phyloP scores from a whole-genome alignment of 2,329 filamentous ascomycete genomes.

The Neoscytalidium dimidiatum region DNA sequence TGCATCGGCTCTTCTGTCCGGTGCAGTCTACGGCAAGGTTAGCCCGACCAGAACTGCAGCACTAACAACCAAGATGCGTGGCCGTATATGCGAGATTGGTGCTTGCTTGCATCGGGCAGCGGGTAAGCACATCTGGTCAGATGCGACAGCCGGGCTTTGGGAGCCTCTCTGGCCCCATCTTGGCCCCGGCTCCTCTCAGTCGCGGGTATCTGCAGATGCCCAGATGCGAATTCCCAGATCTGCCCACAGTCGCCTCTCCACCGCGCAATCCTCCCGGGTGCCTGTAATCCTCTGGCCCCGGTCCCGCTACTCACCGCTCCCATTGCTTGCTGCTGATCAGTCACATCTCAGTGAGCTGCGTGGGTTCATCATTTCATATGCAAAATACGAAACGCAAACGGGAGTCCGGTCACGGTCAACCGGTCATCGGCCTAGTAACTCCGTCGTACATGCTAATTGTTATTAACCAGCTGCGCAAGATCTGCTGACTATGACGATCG shows the following conservation, averaged over 20 bases:
- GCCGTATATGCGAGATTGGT: background rate
- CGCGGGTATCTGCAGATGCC: slow-evolving; percentile 12
- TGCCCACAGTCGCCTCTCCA: background rate
- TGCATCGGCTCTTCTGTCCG: slow-evolving; percentile 10
- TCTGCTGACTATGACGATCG: background rate
- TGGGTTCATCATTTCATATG: background rate
- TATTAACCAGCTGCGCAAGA: background rate
- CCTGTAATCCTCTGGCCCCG: background rate
- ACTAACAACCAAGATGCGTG: background rate
- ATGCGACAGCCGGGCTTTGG: background rate
- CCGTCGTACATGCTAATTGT: background rate
- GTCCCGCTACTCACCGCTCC: slow-evolving; percentile 10
- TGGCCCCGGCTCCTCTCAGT: background rate
- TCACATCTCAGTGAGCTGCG: background rate
- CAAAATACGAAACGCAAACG: background rate
- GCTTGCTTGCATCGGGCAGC: slow-evolving; percentile 5
- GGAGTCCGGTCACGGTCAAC: background rate
- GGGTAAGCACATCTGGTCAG: slow-evolving; percentile 3
- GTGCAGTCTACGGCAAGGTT: background rate
- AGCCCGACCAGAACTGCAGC: background rate
- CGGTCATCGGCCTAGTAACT: background rate
- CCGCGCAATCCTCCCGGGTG: background rate
- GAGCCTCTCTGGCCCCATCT: background rate
- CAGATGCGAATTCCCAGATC: background rate
- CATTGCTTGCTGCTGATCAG: background rate